phyloP scores from a whole-genome alignment of 2,329 filamentous ascomycete genomes.

The Colletotrichum neosansevieriae region DNA sequence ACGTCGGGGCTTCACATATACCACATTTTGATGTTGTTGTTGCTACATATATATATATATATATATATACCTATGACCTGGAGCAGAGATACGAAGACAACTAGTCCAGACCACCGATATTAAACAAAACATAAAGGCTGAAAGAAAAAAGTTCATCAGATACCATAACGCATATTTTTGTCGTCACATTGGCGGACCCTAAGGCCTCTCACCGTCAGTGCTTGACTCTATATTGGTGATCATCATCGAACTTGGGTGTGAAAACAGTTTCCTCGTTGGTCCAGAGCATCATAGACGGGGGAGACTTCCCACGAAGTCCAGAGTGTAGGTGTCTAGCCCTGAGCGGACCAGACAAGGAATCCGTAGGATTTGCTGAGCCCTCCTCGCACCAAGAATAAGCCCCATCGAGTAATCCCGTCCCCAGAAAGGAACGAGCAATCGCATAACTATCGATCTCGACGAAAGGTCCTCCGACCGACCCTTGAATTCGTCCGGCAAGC shows the following conservation, averaged over 20 bases:
- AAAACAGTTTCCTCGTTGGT: slow-evolving; percentile 39
- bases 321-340: slow-evolving; percentile 47
- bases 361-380: slow-evolving; percentile 59
- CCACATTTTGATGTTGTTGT: slow-evolving; percentile 24
- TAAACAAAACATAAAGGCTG: slow-evolving; percentile 30
- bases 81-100: slow-evolving; percentile 17
- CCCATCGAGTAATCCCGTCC: slow-evolving; percentile 96
- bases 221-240: slow-evolving; percentile 98
- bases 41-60: not conserved
- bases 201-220: slow-evolving; percentile 74
- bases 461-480: slow-evolving; percentile 73
- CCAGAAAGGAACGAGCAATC: slow-evolving; percentile 75
- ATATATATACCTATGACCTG: not conserved
- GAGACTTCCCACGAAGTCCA: slow-evolving; percentile 58
- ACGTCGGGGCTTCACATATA: slow-evolving; percentile 28
- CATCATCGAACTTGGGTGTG: slow-evolving; percentile 72
- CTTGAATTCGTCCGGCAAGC: slow-evolving; percentile 45
- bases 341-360: slow-evolving; percentile 7
- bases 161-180: slow-evolving; percentile 60
- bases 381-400: slow-evolving; percentile 99
- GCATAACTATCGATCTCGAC: slow-evolving; percentile 98
- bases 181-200: slow-evolving; percentile 43
- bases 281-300: slow-evolving; percentile 44
- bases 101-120: slow-evolving; percentile 13
- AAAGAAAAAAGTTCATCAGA: slow-evolving; percentile 54